Percentiles rank a stretch among this genome's conserved stretches.
These are phyloP conservation scores for Combretum micranthum DNA, from an alignment of 345 rosid species.

Conservation along the genomic window DNA sequence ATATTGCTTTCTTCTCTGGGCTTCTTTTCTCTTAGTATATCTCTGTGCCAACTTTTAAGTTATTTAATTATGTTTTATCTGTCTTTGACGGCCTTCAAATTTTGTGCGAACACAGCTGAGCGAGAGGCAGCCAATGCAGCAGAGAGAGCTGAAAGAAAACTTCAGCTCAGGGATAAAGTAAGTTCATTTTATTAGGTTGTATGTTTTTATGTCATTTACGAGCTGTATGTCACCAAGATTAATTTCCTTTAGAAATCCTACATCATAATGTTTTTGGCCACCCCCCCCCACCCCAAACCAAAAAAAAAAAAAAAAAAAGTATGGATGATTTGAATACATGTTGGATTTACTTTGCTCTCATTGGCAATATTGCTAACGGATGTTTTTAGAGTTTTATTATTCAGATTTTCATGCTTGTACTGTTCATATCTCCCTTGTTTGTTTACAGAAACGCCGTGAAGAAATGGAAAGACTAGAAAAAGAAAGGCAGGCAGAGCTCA, in stretches of 20 bases:
- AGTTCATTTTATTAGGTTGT: conserved; percentile 13
- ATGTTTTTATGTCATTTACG: not conserved
- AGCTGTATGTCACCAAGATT: not conserved
- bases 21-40: not conserved
- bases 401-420: not conserved
- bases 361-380: no score
- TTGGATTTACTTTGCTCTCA: no score
- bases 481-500: conserved; percentile 82
- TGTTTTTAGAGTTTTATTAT: no score
- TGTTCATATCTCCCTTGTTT: conserved; percentile 5
- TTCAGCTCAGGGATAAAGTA: conserved; percentile 75
- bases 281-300: no score
- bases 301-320: no score
- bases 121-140: conserved; percentile 85
- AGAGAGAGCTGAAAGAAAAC: conserved; percentile 89
- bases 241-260: no score
- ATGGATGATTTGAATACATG: no score
- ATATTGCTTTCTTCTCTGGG: no score
- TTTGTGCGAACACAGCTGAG: conserved; percentile 51
- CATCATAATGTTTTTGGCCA: no score
- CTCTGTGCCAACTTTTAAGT: not conserved
- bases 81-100: not conserved
- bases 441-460: conserved; percentile 72
- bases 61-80: not conserved
- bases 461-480: conserved; percentile 86